Conservation (phyloP, 768 basidiomycete genomes). For the Boletus huronensis region DNA sequence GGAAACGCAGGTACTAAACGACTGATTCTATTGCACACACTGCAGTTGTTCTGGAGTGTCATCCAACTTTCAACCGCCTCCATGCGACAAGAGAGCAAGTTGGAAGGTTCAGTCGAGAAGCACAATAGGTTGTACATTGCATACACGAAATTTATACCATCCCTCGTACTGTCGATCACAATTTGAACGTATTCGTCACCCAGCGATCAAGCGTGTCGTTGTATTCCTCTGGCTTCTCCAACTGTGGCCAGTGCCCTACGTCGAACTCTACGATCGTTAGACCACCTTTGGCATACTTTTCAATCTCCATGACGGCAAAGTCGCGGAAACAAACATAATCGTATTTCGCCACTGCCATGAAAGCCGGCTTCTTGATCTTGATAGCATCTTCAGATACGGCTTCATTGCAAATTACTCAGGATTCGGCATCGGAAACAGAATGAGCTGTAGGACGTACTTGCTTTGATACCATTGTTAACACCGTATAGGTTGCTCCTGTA, state of each 20-base stretch:
- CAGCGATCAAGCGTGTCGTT: constrained; percentile 37
- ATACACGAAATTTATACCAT: constrained; percentile 2
- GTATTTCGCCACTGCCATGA: constrained; percentile 34
- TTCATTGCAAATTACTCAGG: constrained; percentile 7
- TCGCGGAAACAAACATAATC: constrained; percentile 34
- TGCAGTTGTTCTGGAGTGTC: background rate
- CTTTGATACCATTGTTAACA: constrained; percentile 28
- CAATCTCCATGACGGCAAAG: constrained; percentile 21
- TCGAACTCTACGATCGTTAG: constrained; percentile 34
- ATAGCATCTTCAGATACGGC: constrained; percentile 24
- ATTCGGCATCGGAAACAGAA: background rate
- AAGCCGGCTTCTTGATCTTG: constrained; percentile 35
- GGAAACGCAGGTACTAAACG: constrained; percentile 28
- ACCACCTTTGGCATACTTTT: constrained; percentile 27
- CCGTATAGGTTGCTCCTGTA: constrained; percentile 32
- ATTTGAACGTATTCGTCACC: constrained; percentile 21
- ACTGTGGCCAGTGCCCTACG: constrained; percentile 37
- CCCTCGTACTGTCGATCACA: background rate
- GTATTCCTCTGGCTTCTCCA: constrained; percentile 34
- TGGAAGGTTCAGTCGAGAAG: background rate
- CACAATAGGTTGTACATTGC: background rate
- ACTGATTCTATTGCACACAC: constrained; percentile 1
- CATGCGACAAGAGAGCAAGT: background rate
- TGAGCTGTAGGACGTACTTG: constrained; percentile 18
- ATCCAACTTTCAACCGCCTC: background rate